Conservation (phyloP, 75 land plant species). For the Picea sitchensis region DNA sequence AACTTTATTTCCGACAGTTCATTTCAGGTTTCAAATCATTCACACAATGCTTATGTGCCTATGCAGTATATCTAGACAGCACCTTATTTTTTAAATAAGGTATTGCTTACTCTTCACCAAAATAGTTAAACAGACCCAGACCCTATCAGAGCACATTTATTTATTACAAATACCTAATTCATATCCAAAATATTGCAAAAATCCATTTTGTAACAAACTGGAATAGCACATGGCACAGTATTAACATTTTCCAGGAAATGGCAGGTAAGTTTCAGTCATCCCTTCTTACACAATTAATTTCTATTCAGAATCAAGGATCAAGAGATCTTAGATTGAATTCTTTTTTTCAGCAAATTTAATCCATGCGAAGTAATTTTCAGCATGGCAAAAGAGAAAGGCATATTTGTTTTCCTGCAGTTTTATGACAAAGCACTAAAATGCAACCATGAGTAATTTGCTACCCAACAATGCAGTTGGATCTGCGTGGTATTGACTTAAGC, state of each 20-base stretch:
- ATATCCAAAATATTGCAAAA: too few relatives aligned
- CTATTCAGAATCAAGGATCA: not conserved
- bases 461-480: too few relatives aligned
- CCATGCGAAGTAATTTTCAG: not conserved
- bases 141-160: too few relatives aligned
- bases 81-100: too few relatives aligned
- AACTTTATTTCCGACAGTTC: not conserved
- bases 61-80: not conserved
- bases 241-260: too few relatives aligned
- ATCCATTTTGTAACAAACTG: not conserved
- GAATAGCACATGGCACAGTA: too few relatives aligned
- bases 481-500: too few relatives aligned
- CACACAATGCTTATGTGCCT: not conserved
- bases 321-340: not conserved
- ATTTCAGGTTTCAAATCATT: not conserved
- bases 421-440: not conserved
- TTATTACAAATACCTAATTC: too few relatives aligned
- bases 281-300: not conserved
- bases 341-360: not conserved
- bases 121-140: not conserved
- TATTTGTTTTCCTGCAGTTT: not conserved
- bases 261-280: too few relatives aligned
- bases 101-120: not conserved
- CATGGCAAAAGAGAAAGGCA: not conserved
- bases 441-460: too few relatives aligned